Conservation (phyloP, 1,284 basidiomycete genomes). For the Leccinum proximum region DNA sequence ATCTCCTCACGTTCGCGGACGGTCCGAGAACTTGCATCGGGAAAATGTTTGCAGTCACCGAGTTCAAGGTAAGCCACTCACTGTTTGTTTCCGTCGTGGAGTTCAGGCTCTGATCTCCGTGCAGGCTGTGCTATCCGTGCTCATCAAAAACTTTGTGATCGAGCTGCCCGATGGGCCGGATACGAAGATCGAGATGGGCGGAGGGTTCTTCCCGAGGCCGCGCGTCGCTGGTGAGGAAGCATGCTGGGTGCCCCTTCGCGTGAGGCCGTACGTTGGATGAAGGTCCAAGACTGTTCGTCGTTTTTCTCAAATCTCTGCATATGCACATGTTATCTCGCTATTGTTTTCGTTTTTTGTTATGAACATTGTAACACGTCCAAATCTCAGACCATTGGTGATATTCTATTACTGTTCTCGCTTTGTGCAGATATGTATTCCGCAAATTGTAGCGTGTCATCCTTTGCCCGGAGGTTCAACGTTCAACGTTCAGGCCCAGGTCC, state of each 20-base stretch:
- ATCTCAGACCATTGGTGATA: background rate
- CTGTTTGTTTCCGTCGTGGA: too few species aligned
- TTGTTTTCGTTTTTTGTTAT: too few species aligned
- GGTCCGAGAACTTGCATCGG: conserved; percentile 1
- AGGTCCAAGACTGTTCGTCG: background rate
- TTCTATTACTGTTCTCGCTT: background rate
- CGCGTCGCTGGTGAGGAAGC: background rate
- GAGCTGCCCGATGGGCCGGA: too few species aligned
- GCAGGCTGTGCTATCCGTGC: too few species aligned
- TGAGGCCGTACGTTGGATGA: background rate
- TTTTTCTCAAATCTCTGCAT: background rate
- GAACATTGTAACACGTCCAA: background rate
- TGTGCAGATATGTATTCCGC: background rate
- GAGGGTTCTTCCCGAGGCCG: too few species aligned
- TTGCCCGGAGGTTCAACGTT: too few species aligned
- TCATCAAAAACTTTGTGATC: too few species aligned
- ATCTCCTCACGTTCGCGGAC: background rate
- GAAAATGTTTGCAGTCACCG: background rate
- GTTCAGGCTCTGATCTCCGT: too few species aligned
- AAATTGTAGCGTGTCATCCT: too few species aligned
- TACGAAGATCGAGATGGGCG: too few species aligned
- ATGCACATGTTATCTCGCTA: background rate
- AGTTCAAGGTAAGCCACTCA: background rate
- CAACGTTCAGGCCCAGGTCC: too few species aligned
- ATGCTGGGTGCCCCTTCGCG: background rate